These are phyloP conservation scores for Xylaria sp. DNA, from an alignment of 495 filamentous ascomycete genomes.

Conservation along the genomic window DNA sequence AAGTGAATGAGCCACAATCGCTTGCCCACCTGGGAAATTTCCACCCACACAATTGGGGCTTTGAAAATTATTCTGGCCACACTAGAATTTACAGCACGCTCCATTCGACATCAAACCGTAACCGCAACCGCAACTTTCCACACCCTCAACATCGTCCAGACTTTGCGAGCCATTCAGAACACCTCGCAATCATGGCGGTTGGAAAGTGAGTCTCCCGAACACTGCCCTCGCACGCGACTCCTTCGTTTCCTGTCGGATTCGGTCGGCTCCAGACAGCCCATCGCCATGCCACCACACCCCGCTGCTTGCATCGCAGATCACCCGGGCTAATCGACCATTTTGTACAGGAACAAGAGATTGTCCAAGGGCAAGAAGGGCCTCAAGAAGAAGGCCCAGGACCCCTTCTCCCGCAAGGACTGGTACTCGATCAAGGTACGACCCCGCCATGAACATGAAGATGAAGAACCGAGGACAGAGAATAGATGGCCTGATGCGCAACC, in stretches of 20 bases:
- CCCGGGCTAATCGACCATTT: conserved; percentile 58
- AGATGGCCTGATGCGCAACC: neutral
- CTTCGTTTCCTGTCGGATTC: conserved; percentile 28
- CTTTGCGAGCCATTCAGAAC: conserved; percentile 41
- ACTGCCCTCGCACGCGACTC: conserved; percentile 29
- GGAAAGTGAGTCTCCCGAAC: conserved; percentile 73
- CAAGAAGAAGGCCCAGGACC: conserved; percentile 98
- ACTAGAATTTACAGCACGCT: conserved; percentile 44
- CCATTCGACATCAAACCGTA: conserved; percentile 38
- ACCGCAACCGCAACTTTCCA: conserved; percentile 36
- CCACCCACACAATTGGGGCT: conserved; percentile 40
- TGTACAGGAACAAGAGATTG: conserved; percentile 96
- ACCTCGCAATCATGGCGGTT: conserved; percentile 84
- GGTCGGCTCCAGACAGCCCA: conserved; percentile 30
- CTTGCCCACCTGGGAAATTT: conserved; percentile 32
- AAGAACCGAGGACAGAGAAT: neutral
- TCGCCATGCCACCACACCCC: conserved; percentile 28
- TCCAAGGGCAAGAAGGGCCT: conserved; percentile 99
- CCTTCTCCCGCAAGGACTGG: conserved; percentile 98
- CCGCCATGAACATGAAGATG: neutral
- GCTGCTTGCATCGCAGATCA: conserved; percentile 32
- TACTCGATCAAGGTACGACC: conserved; percentile 88
- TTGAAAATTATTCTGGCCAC: conserved; percentile 42
- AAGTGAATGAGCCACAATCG: conserved; percentile 29
- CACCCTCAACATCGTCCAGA: conserved; percentile 38